Evolutionary conservation across 768 basidiomycete species (phyloP), one percentile per base, ranked within the genome.

Genomic region (Tricholoma furcatifolium): DNA sequence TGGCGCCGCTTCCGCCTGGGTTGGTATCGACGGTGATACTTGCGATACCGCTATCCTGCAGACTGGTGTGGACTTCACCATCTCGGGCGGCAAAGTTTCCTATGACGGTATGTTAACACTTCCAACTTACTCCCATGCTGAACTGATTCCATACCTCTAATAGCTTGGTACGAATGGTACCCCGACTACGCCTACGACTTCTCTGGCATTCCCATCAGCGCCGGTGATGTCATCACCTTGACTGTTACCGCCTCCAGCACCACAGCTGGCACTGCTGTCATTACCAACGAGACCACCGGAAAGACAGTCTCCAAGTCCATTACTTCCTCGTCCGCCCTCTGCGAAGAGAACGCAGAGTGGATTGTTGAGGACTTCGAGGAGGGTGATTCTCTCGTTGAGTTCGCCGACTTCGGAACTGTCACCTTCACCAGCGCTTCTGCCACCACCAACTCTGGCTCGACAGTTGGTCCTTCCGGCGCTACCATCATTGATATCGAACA

Each of bases 351-450:
- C 59, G 70, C 69, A 7, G 69, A 72, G 60, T 72, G 70, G 70
- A 70, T 72, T 51, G 68, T 71, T 21, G 70, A 71, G 60, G 70
- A 71, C 51, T 74, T 66, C 69, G 56, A 60, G 43, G 52, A 58
- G 43, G 47, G 30, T 18, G 15, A 35, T 11, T 39, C 38, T 2
- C 76, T 63, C 10, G 72, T 73, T n/a, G 67, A 68, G 21, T 67
- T 73, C 50, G 67, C 72, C 39, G 67, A 72, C 68, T 73, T 68
- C 41, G 69, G 69, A 58, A 67, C 67, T 23, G 69, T 72, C 57
- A 67, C 65, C 32, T 73, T 73, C 62, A 70, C 65, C 32, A 59
- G 58, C 47, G 70, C 68, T 20, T 51, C 55, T n/a, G 70, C 70
- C 3, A 59, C 56, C 5, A 64, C 63, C 12, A 17, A 35, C 27